Percentiles rank a stretch among this genome's conserved stretches.
Conservation (phyloP, 306 rosid genomes). For the Luffa acutangula region DNA sequence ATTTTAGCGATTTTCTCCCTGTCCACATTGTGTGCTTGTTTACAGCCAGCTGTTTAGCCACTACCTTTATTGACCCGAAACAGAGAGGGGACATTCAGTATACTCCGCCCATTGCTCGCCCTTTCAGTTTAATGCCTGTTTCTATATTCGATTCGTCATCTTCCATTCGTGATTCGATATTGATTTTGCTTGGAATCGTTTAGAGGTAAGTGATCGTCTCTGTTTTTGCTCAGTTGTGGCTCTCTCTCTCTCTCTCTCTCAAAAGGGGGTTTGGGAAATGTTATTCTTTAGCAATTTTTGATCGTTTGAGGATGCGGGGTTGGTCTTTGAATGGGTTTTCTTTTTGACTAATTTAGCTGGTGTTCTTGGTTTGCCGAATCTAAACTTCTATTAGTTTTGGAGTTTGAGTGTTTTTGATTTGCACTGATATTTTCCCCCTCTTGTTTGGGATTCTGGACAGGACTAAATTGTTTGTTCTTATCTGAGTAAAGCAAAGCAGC, state of each 20-base stretch:
- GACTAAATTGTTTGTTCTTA: slow-evolving; percentile 21
- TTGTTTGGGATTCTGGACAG: slow-evolving; percentile 10
- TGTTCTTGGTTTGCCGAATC: background rate
- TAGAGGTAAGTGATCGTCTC: background rate
- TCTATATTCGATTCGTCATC: background rate
- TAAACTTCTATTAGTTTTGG: background rate
- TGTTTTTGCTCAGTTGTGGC: background rate
- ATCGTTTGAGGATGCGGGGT: background rate
- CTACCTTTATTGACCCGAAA: background rate
- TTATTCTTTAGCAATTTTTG: background rate
- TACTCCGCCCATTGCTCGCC: slow-evolving; percentile 6
- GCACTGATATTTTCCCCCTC: background rate
- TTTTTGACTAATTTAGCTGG: background rate
- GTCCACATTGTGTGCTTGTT: slow-evolving; percentile 14
- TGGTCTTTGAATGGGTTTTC: background rate
- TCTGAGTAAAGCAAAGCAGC: slow-evolving; percentile 22
- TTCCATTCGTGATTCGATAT: background rate
- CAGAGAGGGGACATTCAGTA: slow-evolving; percentile 6
- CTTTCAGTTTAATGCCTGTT: background rate
- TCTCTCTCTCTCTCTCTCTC: background rate
- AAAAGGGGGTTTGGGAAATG: background rate
- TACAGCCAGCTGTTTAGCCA: slow-evolving; percentile 55
- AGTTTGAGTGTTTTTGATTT: background rate
- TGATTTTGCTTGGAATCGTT: background rate
- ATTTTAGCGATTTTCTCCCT: background rate